Evolutionary conservation across 176 grass and related monocot genomes (phyloP).

Genomic region (Olyra latifolia): DNA sequence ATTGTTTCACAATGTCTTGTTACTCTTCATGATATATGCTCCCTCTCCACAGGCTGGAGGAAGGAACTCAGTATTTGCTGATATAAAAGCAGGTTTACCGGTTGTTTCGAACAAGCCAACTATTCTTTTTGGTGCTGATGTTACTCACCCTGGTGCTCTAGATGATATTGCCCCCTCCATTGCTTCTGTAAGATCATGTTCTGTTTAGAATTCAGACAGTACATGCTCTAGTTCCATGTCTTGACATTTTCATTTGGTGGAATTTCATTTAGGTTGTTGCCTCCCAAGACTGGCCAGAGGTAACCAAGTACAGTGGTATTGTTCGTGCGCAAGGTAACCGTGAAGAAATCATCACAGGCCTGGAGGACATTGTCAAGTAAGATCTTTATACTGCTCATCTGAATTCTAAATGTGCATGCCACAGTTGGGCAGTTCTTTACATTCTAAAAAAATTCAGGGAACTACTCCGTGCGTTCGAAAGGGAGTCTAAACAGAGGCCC

Average conservation of each 20-base stretch:
- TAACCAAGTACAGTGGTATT: constrained; percentile 62
- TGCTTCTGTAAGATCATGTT: constrained; percentile 60
- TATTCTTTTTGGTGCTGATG: constrained; percentile 75
- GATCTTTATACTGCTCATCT: not conserved
- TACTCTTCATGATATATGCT: not conserved
- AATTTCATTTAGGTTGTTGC: constrained; percentile 68
- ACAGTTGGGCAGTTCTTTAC: not conserved
- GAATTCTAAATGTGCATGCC: not conserved
- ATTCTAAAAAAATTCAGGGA: constrained; percentile 45
- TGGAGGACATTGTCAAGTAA: constrained; percentile 51
- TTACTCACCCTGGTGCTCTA: constrained; percentile 65
- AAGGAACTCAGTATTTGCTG: constrained; percentile 55
- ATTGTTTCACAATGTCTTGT: not conserved
- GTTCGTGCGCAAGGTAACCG: constrained; percentile 47
- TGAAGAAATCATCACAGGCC: constrained; percentile 52
- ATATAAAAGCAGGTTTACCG: constrained; percentile 38
- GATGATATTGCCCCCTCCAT: constrained; percentile 66
- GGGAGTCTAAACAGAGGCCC: constrained; percentile 30
- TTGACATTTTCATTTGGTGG: not conserved
- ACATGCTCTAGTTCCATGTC: not conserved
- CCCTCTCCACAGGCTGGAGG: constrained; percentile 57
- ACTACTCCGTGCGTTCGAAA: constrained; percentile 51
- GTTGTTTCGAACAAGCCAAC: constrained; percentile 49
- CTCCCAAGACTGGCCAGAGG: constrained; percentile 73
- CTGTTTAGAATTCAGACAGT: not conserved